Conservation (phyloP, 2,329 filamentous ascomycete species). For the Ploettnerulaceae sp. region DNA sequence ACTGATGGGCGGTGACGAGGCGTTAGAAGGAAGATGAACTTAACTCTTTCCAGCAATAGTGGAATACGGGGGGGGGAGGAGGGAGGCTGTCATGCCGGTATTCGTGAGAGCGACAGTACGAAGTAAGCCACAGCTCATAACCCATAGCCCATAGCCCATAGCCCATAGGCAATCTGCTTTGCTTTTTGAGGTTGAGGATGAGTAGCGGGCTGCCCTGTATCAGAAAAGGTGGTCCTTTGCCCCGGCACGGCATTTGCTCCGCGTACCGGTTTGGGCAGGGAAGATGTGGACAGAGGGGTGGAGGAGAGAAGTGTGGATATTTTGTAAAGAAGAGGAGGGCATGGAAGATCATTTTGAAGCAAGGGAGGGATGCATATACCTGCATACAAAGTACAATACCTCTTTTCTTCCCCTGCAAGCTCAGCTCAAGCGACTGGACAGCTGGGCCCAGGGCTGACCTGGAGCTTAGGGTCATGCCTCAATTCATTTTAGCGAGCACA, state of each 20-base stretch:
- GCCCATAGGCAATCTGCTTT: slow-evolving; percentile 10
- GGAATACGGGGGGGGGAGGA: slow-evolving; percentile 11
- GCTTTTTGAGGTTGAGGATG: neutral
- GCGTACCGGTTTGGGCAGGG: neutral
- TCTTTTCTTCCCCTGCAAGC: too few relatives aligned
- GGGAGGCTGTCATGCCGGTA: slow-evolving; percentile 8
- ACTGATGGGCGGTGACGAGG: slow-evolving; percentile 24
- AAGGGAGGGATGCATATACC: too few relatives aligned
- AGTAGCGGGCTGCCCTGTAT: neutral
- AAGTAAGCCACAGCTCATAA: too few relatives aligned
- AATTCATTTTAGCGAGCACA: slow-evolving; percentile 4
- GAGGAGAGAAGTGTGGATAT: too few relatives aligned
- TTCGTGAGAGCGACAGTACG: too few relatives aligned
- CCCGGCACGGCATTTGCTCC: neutral
- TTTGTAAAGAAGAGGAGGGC: too few relatives aligned
- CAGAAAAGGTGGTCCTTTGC: neutral
- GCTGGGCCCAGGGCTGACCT: too few relatives aligned
- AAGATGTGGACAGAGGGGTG: neutral
- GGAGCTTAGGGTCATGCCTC: too few relatives aligned
- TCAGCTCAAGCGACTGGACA: too few relatives aligned
- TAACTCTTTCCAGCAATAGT: slow-evolving; percentile 8
- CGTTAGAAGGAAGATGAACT: slow-evolving; percentile 9
- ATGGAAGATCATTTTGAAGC: too few relatives aligned
- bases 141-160: too few relatives aligned
- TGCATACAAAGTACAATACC: too few relatives aligned